phyloP scores from a whole-genome alignment of 257 asterid species.

The Solanum verrucosum region DNA sequence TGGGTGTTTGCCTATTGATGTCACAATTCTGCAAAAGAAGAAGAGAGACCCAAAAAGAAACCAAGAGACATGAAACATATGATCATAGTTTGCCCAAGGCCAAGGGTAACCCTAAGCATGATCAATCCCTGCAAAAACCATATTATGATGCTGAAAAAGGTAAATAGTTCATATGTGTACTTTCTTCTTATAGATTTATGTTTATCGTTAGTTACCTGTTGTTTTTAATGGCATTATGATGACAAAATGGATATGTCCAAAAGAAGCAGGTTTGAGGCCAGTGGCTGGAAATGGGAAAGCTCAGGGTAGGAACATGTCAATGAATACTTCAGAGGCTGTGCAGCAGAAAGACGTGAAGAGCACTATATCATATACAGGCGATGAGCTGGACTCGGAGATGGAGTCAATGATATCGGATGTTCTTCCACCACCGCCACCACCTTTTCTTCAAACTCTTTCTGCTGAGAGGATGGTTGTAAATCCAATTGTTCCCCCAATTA shows the following conservation, averaged over 20 bases:
- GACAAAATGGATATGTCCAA: constrained; percentile 4
- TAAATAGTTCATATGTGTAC: not conserved
- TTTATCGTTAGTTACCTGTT: not conserved
- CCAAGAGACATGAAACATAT: constrained; percentile 20
- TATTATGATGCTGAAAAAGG: constrained; percentile 38
- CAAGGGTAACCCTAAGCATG: constrained; percentile 18
- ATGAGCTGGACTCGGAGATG: constrained; percentile 23
- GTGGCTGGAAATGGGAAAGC: constrained; percentile 11
- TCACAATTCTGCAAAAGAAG: constrained; percentile 35
- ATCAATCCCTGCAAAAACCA: constrained; percentile 24
- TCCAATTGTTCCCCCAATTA: constrained; percentile 42
- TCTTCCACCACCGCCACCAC: constrained; percentile 29
- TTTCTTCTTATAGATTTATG: not conserved
- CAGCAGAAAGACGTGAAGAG: constrained; percentile 15
- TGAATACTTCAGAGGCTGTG: not conserved
- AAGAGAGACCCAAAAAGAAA: constrained; percentile 12
- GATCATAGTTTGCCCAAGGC: constrained; percentile 14
- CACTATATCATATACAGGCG: constrained; percentile 16
- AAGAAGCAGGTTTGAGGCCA: constrained; percentile 22
- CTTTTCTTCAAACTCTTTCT: constrained; percentile 54
- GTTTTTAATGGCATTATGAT: not conserved
- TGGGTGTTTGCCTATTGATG: constrained; percentile 41
- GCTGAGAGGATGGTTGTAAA: constrained; percentile 48
- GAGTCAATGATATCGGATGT: constrained; percentile 24
- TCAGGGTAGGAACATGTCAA: constrained; percentile 1